A percentile compares a stretch with the other conserved stretches of the same genome.
These are phyloP conservation scores for Cercospora canescens DNA, from an alignment of 2,329 filamentous ascomycete genomes.

Conservation along the genomic window DNA sequence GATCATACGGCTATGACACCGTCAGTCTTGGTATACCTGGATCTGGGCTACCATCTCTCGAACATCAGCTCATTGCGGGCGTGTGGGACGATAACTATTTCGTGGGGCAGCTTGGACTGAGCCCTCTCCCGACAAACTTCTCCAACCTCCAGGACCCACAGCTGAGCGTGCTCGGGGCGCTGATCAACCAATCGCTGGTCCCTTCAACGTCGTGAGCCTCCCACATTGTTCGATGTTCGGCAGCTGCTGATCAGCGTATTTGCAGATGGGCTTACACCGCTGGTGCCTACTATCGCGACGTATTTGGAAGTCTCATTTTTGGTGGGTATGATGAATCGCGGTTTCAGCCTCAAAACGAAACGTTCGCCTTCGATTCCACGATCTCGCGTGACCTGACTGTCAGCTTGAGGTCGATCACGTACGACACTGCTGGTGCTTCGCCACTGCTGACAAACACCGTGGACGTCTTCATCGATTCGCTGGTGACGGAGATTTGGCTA, in stretches of 20 bases:
- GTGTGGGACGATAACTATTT: conserved; percentile 34
- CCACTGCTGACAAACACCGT: background rate
- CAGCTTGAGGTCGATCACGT: conserved; percentile 21
- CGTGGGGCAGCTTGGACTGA: conserved; percentile 41
- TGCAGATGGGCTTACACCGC: conserved; percentile 42
- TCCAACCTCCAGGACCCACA: conserved; percentile 31
- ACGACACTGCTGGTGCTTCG: background rate
- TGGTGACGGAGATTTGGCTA: conserved; percentile 44
- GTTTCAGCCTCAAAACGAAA: background rate
- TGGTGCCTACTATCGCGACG: conserved; percentile 35
- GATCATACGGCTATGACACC: conserved; percentile 6
- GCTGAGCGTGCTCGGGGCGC: conserved; percentile 34
- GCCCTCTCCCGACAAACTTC: conserved; percentile 41
- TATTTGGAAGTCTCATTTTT: conserved; percentile 33
- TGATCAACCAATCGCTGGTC: conserved; percentile 33
- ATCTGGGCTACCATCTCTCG: conserved; percentile 14
- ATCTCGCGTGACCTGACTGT: conserved; percentile 27
- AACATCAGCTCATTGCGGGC: conserved; percentile 23
- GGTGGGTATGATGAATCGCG: conserved; percentile 40
- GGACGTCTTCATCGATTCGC: conserved; percentile 36
- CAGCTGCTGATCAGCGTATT: background rate
- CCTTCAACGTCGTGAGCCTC: background rate
- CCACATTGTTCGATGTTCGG: background rate
- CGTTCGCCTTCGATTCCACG: conserved; percentile 25
- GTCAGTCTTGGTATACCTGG: conserved; percentile 7